Conservation (phyloP, 129 eudicot species). For the Escallonia herrerae region DNA sequence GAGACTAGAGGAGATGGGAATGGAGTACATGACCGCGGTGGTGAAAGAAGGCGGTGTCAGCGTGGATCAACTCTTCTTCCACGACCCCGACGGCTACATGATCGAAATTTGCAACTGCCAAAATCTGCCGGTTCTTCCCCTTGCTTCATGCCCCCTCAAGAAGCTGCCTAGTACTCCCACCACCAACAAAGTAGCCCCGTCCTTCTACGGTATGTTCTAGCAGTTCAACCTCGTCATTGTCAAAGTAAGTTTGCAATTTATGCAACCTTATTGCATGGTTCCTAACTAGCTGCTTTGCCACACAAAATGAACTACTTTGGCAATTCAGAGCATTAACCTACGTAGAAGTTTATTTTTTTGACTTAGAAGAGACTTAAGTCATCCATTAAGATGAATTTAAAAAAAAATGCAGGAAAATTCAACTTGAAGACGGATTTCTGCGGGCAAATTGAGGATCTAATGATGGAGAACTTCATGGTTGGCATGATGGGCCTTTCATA, state of each 20-base stretch:
- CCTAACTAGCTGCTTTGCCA: not conserved
- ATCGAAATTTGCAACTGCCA: constrained; percentile 84
- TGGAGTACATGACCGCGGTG: constrained; percentile 49
- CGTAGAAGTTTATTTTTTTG: no score
- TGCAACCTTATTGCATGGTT: no score
- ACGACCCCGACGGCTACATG: constrained; percentile 80
- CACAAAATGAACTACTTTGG: not conserved
- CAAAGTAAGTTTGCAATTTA: not conserved
- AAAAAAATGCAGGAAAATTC: constrained; percentile 24
- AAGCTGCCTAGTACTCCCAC: constrained; percentile 11
- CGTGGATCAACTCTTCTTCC: constrained; percentile 77
- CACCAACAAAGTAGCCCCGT: constrained; percentile 3
- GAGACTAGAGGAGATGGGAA: constrained; percentile 37
- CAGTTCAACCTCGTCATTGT: not conserved
- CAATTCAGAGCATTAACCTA: not conserved
- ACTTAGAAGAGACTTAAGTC: no score
- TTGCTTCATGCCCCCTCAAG: constrained; percentile 47
- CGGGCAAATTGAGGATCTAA: constrained; percentile 45
- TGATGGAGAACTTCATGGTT: constrained; percentile 53
- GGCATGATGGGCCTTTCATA: constrained; percentile 55
- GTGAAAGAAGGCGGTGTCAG: constrained; percentile 61
- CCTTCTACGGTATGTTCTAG: constrained; percentile 18
- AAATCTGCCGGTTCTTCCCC: constrained; percentile 57
- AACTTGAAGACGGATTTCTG: constrained; percentile 16
- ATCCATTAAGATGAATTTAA: not conserved